Conservation (phyloP, 2,329 filamentous ascomycete genomes). For the Escovopsis weberi region DNA sequence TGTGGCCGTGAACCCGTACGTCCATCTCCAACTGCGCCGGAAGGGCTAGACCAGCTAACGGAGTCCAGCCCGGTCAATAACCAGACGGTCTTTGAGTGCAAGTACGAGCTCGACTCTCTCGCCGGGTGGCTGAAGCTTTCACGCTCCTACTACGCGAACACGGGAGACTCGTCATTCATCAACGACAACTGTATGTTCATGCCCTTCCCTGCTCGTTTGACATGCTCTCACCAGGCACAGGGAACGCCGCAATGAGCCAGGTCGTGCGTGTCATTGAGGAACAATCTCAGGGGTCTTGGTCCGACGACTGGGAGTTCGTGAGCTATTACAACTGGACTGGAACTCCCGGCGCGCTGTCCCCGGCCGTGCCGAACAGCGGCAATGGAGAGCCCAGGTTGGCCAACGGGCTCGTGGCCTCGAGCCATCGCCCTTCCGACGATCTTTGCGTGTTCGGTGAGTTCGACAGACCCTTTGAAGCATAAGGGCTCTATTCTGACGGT, state of each 20-base stretch:
- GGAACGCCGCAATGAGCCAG: slow-evolving; percentile 39
- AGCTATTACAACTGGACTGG: slow-evolving; percentile 18
- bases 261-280: slow-evolving; percentile 13
- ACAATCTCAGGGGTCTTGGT: slow-evolving; percentile 14
- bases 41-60: not conserved
- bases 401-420: slow-evolving; percentile 64
- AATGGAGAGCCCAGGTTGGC: slow-evolving; percentile 63
- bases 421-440: slow-evolving; percentile 75
- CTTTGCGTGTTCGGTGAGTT: slow-evolving; percentile 48
- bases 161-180: slow-evolving; percentile 55
- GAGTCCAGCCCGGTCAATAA: slow-evolving; percentile 11
- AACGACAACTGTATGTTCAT: slow-evolving; percentile 13
- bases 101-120: slow-evolving; percentile 76
- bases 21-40: not conserved
- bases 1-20: slow-evolving; percentile 13
- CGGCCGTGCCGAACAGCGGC: slow-evolving; percentile 47
- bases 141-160: slow-evolving; percentile 61
- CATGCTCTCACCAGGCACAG: slow-evolving; percentile 41
- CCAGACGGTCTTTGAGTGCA: slow-evolving; percentile 15
- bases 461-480: not conserved
- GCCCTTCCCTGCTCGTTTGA: no score
- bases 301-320: slow-evolving; percentile 11
- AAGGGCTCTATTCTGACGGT: not conserved
- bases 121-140: slow-evolving; percentile 73
- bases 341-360: slow-evolving; percentile 11